Base-by-base conservation (phyloP, 345 rosid genomes). In the Linum tenue region DNA sequence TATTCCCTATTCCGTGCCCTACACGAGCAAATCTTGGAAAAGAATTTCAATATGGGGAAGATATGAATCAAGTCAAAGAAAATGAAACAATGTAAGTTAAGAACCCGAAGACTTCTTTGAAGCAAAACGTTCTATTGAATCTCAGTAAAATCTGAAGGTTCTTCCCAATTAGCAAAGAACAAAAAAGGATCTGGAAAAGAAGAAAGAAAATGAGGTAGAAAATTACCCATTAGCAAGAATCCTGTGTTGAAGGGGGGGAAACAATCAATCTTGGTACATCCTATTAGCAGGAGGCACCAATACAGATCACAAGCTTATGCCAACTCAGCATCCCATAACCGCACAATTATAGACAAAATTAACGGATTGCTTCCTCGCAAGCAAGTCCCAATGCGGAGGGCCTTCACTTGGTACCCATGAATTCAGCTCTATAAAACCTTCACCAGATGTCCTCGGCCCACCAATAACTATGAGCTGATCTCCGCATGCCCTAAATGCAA, bases 331-430 rank as follows among this genome's bases (percentile, higher is more conserved):
- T 57, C 97, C 96, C 96, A 91, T 91, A 64, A 91, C 96, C 22
- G 96, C 95, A 61, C 98, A 91, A 82, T 91, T 91, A 84, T 89
- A 91, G 65, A 91, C 98, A 73, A 91, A 91, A 78, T 82, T 91
- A 70, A 77, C 81, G 5, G 87, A 92, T 37, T 76, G 88, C 81
- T 83, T 89, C 69, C 83, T 81, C 36, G 78, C 98, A 1, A 92
- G 89, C 78, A 83, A 64, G 76, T 81, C 76, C 98, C 98, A 92
- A 60, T 74, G 76, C 2, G 94, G 96, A 67, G 84, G 86, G 61
- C 92, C 86, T 11, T 73, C 89, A 7, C 87, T 72, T 2, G 98
- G 98, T 66, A 82, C 83, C 98, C 98, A 91, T 0, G 90, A 78
- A 62, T 89, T 91, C 66, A 91, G 74, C 81, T 91, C 98, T 67